A percentile compares a stretch with the other conserved stretches of the same genome.
These are phyloP conservation scores for Scutellaria galericulata DNA, from an alignment of 257 asterid species.

Conservation along the genomic window DNA sequence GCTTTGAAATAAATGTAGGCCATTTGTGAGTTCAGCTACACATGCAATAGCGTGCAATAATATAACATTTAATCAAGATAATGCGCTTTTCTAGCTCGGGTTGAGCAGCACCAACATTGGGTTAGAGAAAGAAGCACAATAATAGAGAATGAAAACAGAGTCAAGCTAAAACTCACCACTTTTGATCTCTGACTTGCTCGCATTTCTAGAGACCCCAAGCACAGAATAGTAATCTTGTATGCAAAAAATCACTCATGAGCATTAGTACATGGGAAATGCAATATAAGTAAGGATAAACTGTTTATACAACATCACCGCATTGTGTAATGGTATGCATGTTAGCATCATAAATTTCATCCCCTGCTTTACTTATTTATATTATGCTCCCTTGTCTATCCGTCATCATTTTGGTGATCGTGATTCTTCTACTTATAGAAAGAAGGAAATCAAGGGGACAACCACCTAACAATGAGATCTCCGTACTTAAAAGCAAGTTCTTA, in stretches of 20 bases:
- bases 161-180: conserved; percentile 61
- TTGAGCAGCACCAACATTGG: neutral
- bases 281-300: no score
- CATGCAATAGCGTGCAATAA: no score
- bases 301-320: no score
- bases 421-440: conserved; percentile 27
- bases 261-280: conserved; percentile 16
- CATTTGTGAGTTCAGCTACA: no score
- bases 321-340: no score
- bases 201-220: conserved; percentile 85
- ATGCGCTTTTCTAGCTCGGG: no score
- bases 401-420: conserved; percentile 17
- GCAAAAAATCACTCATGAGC: conserved; percentile 16
- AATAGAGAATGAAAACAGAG: conserved; percentile 1
- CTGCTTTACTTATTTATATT: no score
- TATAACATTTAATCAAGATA: no score
- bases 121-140: neutral
- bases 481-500: conserved; percentile 42
- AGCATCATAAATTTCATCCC: no score
- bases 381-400: conserved; percentile 11
- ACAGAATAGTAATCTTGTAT: conserved; percentile 84
- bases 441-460: neutral
- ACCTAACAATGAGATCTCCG: neutral
- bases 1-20: no score
- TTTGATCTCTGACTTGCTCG: conserved; percentile 93